Percentiles rank a stretch among this genome's conserved stretches.
Evolutionary conservation across 805 yeast genomes (phyloP).

Genomic region (Pichia cabralensis): DNA sequence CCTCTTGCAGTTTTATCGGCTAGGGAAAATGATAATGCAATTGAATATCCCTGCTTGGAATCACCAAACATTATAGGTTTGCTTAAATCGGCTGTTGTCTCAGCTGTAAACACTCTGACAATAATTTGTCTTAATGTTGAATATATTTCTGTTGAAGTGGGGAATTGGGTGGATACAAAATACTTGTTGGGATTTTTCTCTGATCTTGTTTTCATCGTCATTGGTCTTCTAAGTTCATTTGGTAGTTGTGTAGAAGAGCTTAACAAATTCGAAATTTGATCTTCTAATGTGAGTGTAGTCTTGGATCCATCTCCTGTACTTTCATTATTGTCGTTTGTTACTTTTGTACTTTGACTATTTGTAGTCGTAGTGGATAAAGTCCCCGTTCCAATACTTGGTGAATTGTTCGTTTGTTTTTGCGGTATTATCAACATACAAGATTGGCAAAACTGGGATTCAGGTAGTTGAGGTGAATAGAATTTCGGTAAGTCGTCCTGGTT

Average conservation of each 20-base stretch:
- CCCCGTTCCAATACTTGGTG: background rate
- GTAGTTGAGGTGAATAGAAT: conserved; percentile 32
- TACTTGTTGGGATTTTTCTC: conserved; percentile 12
- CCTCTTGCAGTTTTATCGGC: conserved; percentile 63
- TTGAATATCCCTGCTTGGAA: conserved; percentile 46
- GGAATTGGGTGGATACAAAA: conserved; percentile 53
- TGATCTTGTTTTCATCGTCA: conserved; percentile 9
- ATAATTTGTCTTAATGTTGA: conserved; percentile 49
- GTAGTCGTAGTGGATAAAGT: background rate
- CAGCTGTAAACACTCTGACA: conserved; percentile 57
- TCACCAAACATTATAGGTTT: conserved; percentile 61
- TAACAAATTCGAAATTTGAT: conserved; percentile 4
- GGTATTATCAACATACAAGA: conserved; percentile 41
- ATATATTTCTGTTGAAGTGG: conserved; percentile 40
- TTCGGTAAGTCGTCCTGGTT: conserved; percentile 2
- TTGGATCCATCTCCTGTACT: background rate
- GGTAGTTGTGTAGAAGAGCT: background rate
- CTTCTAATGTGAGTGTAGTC: conserved; percentile 4
- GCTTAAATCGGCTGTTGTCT: conserved; percentile 47
- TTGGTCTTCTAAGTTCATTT: background rate
- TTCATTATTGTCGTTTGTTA: background rate
- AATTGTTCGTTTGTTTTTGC: conserved; percentile 6
- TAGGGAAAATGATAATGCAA: conserved; percentile 51
- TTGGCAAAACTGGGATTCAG: conserved; percentile 33
- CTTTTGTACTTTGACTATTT: background rate